Conservation (phyloP, 208 protist genomes). For the Borovskyia barvae region DNA sequence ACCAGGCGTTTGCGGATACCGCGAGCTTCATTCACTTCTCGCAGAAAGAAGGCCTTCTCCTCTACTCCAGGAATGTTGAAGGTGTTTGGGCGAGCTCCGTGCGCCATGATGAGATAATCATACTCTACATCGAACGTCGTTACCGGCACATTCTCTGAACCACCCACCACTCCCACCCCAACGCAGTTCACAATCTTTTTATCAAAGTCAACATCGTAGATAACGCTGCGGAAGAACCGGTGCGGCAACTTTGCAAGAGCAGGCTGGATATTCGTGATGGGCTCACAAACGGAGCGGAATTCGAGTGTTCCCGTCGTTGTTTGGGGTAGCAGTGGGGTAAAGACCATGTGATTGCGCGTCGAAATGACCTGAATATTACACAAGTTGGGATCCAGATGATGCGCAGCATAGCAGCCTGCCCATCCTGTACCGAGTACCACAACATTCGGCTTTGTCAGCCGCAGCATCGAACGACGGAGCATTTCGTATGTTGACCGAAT, state of each 20-base stretch:
- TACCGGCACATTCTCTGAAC: constrained; percentile 58
- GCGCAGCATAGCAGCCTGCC: constrained; percentile 81
- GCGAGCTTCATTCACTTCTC: constrained; percentile 86
- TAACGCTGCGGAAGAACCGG: constrained; percentile 75
- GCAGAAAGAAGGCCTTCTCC: constrained; percentile 89
- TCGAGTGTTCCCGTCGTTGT: constrained; percentile 91
- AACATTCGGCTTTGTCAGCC: constrained; percentile 70
- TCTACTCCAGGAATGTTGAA: constrained; percentile 92
- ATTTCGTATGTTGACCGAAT: constrained; percentile 15
- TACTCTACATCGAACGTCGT: constrained; percentile 86
- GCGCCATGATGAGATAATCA: constrained; percentile 91
- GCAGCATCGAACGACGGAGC: constrained; percentile 26
- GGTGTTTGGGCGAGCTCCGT: constrained; percentile 87
- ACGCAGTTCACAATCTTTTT: constrained; percentile 73
- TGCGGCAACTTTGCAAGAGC: constrained; percentile 77
- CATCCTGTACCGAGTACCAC: constrained; percentile 92
- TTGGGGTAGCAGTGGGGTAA: constrained; percentile 93
- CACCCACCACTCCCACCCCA: constrained; percentile 64
- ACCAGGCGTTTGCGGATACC: constrained; percentile 89
- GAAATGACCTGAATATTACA: constrained; percentile 90
- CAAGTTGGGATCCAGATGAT: constrained; percentile 63
- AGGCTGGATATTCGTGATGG: constrained; percentile 79
- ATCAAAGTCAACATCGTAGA: constrained; percentile 82
- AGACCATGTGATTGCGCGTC: constrained; percentile 93
- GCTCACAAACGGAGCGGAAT: constrained; percentile 89